Evolutionary conservation across 2,329 filamentous ascomycete genomes (phyloP), one percentile per base, ranked within the genome.

Genomic region (Lasiodiplodia theobromae): DNA sequence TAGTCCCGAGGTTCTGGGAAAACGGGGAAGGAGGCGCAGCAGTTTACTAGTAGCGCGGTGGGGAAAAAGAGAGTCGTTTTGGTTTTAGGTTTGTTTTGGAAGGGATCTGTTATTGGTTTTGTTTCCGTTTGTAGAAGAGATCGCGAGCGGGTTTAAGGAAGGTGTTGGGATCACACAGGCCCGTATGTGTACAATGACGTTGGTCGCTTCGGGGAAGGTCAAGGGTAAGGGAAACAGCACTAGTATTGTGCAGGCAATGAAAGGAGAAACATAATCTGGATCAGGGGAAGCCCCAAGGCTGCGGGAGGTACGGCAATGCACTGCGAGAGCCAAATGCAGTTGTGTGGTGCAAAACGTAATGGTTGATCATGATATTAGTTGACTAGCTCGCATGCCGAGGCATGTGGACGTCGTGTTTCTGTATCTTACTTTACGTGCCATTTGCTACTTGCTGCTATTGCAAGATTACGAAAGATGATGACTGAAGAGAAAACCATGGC

Each of bases 391-490:
- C 40, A n/a, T 62, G 58, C 58, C 25, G 25, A 34, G 25, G 18
- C 25, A 16, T 31, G 18, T n/a, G 23, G 58, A 21, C 2, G 40
- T 23, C 16, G 14, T 21, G 25, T n/a, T 6, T 23, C 14, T 57
- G 44, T 47, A 21, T 47, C 44, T 21, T 47, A 47, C 44, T 62
- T 49, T 16, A 21, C 28, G 40, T 62, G 21, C 58, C 58, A 62
- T 51, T 60, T 34, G 40, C 40, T 62, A 49, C 58, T 49, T 37
- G 58, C 57, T 47, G 18, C 58, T 62, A 44, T 6, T 21, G 40
- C 18, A 62, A 58, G 54, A 40, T 21, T 58, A 47, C 44, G 44
- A 21, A n/a, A 47, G 16, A 44, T n/a, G n/a, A 47, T 31, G n/a
- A 25, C 16, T 21, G 25, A n/a, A 47, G 21, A 49, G 31, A 51